These are phyloP conservation scores for Vanrija humicola DNA, from an alignment of 1,284 basidiomycete genomes.

Conservation along the genomic window DNA sequence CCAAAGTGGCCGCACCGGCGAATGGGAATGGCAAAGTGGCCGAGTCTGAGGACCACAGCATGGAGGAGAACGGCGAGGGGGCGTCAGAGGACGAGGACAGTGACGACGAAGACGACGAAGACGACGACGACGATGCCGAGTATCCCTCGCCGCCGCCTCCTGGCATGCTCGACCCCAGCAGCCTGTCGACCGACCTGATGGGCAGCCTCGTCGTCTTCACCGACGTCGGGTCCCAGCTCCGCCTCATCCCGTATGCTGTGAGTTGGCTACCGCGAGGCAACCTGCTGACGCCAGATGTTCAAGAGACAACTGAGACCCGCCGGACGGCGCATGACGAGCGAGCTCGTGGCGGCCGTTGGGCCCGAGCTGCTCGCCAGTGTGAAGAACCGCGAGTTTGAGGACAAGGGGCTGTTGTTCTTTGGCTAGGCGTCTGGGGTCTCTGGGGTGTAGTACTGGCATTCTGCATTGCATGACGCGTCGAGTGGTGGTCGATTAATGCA, in stretches of 20 bases:
- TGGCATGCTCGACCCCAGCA: slow-evolving; percentile 30
- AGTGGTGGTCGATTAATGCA: slow-evolving; percentile 12
- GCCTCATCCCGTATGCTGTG: slow-evolving; percentile 8
- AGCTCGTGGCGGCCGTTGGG: slow-evolving; percentile 15
- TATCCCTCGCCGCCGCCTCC: slow-evolving; percentile 40
- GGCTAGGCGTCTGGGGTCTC: slow-evolving; percentile 10
- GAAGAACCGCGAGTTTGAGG: not conserved
- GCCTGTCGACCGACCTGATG: slow-evolving; percentile 19
- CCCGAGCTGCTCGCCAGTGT: slow-evolving; percentile 7
- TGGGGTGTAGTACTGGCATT: slow-evolving; percentile 5
- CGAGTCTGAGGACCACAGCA: not conserved
- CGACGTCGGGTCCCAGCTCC: not conserved
- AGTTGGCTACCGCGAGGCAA: not conserved
- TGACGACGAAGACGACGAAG: slow-evolving; percentile 8
- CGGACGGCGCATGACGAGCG: not conserved
- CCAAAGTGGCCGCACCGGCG: too few relatives aligned
- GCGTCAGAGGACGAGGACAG: not conserved
- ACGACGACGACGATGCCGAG: slow-evolving; percentile 13
- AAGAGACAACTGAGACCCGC: not conserved
- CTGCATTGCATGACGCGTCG: slow-evolving; percentile 8
- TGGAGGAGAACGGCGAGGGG: slow-evolving; percentile 11
- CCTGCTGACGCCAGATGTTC: slow-evolving; percentile 3
- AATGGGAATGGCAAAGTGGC: too few relatives aligned
- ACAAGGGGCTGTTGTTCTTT: slow-evolving; percentile 9
- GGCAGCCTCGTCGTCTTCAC: slow-evolving; percentile 30